These are phyloP conservation scores for Suhomyces prunicola DNA, from an alignment of 805 yeast species.

Conservation along the genomic window DNA sequence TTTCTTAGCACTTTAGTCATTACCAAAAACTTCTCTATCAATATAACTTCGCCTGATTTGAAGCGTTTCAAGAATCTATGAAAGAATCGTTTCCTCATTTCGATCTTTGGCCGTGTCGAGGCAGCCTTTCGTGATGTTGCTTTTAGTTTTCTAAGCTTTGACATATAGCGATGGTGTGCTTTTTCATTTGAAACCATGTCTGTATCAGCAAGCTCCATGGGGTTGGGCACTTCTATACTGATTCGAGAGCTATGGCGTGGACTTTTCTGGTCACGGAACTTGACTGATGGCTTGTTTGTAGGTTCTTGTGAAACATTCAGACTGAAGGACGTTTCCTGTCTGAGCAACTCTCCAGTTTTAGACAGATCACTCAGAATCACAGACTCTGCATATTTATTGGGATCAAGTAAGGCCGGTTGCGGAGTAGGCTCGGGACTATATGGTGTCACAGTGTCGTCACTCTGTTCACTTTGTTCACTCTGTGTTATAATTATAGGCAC, in stretches of 20 bases:
- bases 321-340: neutral
- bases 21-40: constrained; percentile 67
- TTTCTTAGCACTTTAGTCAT: constrained; percentile 44
- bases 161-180: constrained; percentile 13
- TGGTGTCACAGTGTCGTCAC: neutral
- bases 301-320: neutral
- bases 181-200: constrained; percentile 10
- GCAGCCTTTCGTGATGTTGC: constrained; percentile 14
- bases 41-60: constrained; percentile 59
- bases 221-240: constrained; percentile 21
- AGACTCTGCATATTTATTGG: neutral
- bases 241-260: constrained; percentile 4
- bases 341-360: neutral
- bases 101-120: neutral
- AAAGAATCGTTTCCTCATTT: constrained; percentile 17
- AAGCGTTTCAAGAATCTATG: constrained; percentile 27
- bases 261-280: neutral
- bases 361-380: neutral
- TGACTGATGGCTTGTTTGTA: neutral
- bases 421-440: neutral
- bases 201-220: constrained; percentile 14
- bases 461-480: neutral
- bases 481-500: neutral
- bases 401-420: neutral
- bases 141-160: constrained; percentile 24